Evolutionary conservation across 805 yeast species (phyloP), one percentile per base, ranked within the genome.

Genomic region (Pichia thaimueangensis): DNA sequence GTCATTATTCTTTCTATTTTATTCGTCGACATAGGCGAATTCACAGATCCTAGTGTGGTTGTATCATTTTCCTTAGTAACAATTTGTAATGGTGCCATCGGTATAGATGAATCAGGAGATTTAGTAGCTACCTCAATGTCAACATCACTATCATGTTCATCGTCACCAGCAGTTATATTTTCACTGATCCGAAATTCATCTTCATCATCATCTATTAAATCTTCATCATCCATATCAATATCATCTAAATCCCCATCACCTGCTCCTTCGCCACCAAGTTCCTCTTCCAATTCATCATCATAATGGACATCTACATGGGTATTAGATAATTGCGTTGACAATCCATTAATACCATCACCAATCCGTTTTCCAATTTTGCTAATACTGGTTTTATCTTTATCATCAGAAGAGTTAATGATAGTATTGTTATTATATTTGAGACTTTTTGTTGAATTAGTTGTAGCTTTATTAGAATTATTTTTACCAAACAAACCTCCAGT

Each of bases 251-350:
- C 53, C 67, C 65, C 57, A 67, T 39, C 50, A 32, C 23, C 46
- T 5, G 35, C 47, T n/a, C 45, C 52, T n/a, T 42, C 44, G 16
- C 39, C 45, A 2, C 23, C 45, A 6, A 9, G 16, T n/a, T 29
- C n/a, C n/a, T 29, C 45, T 3, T 32, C 47, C 11, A 65, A 52
- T 57, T 73, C 52, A 67, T 66, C 56, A 67, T 39, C 48, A 30
- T 28, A 43, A 3, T 2, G 29, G 2, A 12, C 13, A 9, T 12
- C 29, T 2, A 27, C 13, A 11, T 27, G 29, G 11, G n/a, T 12
- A 27, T 27, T 27, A 9, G 29, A 27, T 27, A 27, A 27, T 15
- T 15, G 16, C 13, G 7, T 36, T 15, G 17, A 15, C 10, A 20
- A 16, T 19, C 10, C 6, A 17, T 30, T 20, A 17, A 30, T 11